Conservation (phyloP, 345 rosid species). For the Eucalyptus regnans region DNA sequence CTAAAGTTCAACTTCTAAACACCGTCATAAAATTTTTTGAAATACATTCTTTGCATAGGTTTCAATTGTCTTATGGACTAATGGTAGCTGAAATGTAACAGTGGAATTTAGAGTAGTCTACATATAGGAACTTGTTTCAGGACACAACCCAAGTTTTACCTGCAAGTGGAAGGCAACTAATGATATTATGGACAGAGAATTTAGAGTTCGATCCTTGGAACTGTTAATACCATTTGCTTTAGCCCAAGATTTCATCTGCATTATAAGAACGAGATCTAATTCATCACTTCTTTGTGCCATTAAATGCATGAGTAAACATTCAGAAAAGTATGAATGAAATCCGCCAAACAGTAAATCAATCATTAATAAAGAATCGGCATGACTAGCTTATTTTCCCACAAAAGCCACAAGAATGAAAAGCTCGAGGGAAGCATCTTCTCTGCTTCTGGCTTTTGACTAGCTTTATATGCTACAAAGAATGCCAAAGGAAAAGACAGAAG, state of each 20-base stretch:
- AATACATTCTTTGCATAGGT: background rate
- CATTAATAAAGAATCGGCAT: background rate
- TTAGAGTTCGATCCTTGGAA: conserved; percentile 23
- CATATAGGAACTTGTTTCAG: background rate
- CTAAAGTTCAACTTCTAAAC: background rate
- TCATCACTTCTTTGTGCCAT: background rate
- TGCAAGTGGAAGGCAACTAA: conserved; percentile 49
- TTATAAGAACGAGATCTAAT: background rate
- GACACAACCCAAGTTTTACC: conserved; percentile 5
- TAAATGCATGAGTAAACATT: background rate
- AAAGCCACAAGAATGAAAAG: background rate
- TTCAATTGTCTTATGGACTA: background rate
- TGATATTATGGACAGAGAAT: conserved; percentile 34
- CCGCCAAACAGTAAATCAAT: background rate
- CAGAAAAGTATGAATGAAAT: background rate
- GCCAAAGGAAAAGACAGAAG: background rate
- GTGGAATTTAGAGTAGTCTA: background rate
- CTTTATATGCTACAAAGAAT: background rate
- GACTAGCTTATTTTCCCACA: background rate
- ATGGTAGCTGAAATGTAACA: background rate
- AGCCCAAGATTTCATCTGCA: conserved; percentile 48
- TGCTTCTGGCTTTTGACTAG: background rate
- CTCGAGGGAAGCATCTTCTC: background rate
- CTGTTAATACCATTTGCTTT: conserved; percentile 37
- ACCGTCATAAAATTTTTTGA: background rate